A percentile compares a stretch with the other conserved stretches of the same genome.
Evolutionary conservation across 768 basidiomycete species (phyloP).

Genomic region (Suillus americanus): DNA sequence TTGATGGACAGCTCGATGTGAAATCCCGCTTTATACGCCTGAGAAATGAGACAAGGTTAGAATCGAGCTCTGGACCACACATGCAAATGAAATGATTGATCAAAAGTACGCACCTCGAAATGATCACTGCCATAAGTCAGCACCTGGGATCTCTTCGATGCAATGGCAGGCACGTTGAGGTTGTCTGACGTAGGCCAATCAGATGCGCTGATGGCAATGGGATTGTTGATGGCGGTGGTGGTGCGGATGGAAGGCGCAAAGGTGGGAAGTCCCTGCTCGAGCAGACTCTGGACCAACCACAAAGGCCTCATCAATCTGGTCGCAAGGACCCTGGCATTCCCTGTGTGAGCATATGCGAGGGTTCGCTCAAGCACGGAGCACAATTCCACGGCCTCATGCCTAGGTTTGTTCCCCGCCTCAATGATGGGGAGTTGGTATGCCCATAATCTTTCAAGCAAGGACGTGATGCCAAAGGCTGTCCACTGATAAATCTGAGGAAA

Average conservation of each 20-base stretch:
- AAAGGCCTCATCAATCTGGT: neutral
- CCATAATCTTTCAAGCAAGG: neutral
- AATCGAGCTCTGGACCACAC: too few species aligned
- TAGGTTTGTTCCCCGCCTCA: too few species aligned
- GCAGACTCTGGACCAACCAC: neutral
- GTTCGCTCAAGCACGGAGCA: neutral
- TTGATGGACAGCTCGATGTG: neutral
- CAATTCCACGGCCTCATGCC: neutral
- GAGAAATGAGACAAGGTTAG: too few species aligned
- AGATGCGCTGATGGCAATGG: neutral
- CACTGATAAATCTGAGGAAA: neutral
- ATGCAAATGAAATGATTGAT: too few species aligned
- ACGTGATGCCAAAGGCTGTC: neutral
- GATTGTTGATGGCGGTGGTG: neutral
- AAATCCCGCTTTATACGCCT: neutral
- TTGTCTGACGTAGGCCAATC: neutral
- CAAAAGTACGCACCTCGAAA: too few species aligned
- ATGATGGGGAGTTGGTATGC: neutral
- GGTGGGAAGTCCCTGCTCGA: neutral
- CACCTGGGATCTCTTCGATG: too few species aligned
- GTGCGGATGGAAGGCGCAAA: neutral
- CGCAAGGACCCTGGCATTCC: neutral
- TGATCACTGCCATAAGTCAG: too few species aligned
- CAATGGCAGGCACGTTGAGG: too few species aligned
- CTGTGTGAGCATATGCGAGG: constrained; percentile 3